These are phyloP conservation scores for Limonium bicolor DNA, from an alignment of 148 eudicot species.

Conservation along the genomic window DNA sequence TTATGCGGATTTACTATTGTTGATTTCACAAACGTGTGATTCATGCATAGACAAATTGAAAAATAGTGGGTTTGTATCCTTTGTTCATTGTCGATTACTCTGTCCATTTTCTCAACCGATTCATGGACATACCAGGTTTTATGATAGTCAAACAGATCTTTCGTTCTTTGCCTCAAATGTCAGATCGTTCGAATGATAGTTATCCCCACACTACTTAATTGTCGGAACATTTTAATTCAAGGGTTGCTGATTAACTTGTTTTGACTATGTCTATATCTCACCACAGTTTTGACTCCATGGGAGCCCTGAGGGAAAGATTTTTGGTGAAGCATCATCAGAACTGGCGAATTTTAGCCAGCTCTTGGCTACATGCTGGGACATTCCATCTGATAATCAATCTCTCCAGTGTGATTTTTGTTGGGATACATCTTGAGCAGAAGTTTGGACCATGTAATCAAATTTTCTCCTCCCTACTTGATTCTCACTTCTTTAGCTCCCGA, in stretches of 20 bases:
- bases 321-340: constrained; percentile 18
- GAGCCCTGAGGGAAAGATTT: constrained; percentile 36
- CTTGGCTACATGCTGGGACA: constrained; percentile 58
- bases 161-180: neutral
- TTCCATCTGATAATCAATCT: constrained; percentile 53
- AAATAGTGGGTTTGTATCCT: too few relatives aligned
- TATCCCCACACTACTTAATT: neutral
- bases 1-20: too few relatives aligned
- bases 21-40: too few relatives aligned
- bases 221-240: neutral
- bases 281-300: constrained; percentile 48
- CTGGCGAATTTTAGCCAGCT: constrained; percentile 49
- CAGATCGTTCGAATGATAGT: neutral
- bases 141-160: neutral
- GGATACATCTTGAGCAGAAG: constrained; percentile 69
- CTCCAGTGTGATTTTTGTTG: constrained; percentile 38
- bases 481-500: neutral
- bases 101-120: too few relatives aligned
- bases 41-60: too few relatives aligned
- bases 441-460: constrained; percentile 62
- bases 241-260: neutral
- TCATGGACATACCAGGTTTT: neutral
- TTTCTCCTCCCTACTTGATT: neutral
- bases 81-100: too few relatives aligned
- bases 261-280: neutral